Evolutionary conservation across 2,329 filamentous ascomycete genomes (phyloP).

Genomic region (Apiospora arundinis): DNA sequence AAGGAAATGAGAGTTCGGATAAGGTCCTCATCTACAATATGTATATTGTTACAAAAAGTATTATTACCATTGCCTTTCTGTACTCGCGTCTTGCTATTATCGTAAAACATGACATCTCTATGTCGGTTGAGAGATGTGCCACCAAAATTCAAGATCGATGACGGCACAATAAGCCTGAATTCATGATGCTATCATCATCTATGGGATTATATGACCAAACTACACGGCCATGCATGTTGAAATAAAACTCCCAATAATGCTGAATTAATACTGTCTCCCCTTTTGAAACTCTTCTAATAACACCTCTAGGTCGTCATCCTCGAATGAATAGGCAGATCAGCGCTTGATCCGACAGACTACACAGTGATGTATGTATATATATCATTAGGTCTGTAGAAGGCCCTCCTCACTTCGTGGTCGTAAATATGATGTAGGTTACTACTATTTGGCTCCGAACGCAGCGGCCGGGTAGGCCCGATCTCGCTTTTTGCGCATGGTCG

Average conservation of each 20-base stretch:
- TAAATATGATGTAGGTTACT: background rate
- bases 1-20: background rate
- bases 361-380: background rate
- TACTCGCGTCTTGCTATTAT: background rate
- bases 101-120: background rate
- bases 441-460: constrained; percentile 54
- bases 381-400: background rate
- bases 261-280: background rate
- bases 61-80: background rate
- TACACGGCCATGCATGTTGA: too few relatives aligned
- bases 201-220: background rate
- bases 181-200: background rate
- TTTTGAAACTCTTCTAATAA: background rate
- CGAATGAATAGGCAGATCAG: background rate
- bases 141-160: background rate
- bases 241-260: background rate
- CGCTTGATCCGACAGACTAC: background rate
- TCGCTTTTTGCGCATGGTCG: constrained; percentile 60
- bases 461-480: constrained; percentile 68
- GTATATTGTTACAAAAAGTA: constrained; percentile 2
- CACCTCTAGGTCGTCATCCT: background rate
- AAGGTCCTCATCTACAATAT: background rate
- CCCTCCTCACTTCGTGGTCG: background rate
- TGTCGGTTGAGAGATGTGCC: background rate
- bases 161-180: background rate